Base-by-base conservation (phyloP, 2,329 filamentous ascomycete species). In the Colletotrichum spinosum region DNA sequence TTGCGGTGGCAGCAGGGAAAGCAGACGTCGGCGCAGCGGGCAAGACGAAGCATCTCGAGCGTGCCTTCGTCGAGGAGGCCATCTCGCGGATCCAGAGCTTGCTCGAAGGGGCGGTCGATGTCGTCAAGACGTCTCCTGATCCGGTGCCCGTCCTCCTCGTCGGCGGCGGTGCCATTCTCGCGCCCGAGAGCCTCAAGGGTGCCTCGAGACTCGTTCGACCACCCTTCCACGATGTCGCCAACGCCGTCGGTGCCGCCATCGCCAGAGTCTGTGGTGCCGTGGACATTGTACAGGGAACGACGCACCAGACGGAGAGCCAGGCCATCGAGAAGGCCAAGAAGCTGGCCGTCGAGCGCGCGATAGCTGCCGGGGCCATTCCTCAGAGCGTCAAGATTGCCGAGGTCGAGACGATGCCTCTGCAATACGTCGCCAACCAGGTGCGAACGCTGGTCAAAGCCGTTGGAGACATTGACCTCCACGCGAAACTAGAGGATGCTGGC, bases 191-290 rank as follows among this genome's bases (percentile, higher is more conserved):
- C n/a, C 76, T 90, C 0, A 76, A 77, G 38, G 87, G 87, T 1
- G 87, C 86, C 8, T 86, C 84, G 65, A 78, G 76, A 38, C 84
- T 90, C 1, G 74, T 88, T 49, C 87, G 84, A 67, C 86, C 86
- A 0, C 76, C 81, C 45, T 88, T 82, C 78, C 84, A 86, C 2
- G 83, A 82, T 3, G 86, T 90, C 2, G 88, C 88, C 8, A 90
- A 90, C 70, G 88, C 88, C 0, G 87, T 90, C 9, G 88, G 88
- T 2, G 88, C 88, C 8, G 88, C 88, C 1, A 88, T 87, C 62
- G 86, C 87, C 1, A 78, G 85, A 44, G 86, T 90, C 2, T 88
- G 84, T 63, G 82, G 83, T 1, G 81, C 84, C 0, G 77, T 85
- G 9, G 84, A 86, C 63, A 65, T 67, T 6, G 64, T 67, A 11